Evolutionary conservation across 1,284 basidiomycete genomes (phyloP).

Genomic region (Cryptococcus sp.): DNA sequence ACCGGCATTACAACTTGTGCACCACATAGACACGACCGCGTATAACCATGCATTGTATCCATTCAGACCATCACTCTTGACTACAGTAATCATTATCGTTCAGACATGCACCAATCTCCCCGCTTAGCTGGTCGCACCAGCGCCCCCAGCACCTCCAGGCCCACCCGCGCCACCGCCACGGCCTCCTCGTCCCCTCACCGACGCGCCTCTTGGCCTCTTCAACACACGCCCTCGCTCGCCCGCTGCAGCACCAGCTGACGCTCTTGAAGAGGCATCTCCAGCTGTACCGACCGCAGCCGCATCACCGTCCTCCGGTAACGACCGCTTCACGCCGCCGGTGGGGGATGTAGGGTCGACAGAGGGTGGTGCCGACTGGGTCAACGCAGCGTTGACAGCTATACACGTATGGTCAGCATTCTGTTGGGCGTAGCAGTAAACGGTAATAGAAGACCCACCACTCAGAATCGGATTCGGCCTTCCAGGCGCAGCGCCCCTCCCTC

Average conservation of each 20-base stretch:
- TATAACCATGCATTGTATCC: no score
- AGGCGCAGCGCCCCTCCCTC: constrained; percentile 15
- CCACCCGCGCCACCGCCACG: constrained; percentile 9
- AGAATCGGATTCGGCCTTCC: constrained; percentile 20
- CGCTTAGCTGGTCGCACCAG: neutral
- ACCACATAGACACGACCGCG: no score
- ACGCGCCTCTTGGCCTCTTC: constrained; percentile 29
- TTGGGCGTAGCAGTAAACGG: neutral
- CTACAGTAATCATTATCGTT: no score
- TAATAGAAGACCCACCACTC: constrained; percentile 18
- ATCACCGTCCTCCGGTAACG: constrained; percentile 33
- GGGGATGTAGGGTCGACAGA: constrained; percentile 15
- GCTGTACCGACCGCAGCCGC: constrained; percentile 5
- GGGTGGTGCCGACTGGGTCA: constrained; percentile 14
- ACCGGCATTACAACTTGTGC: no score
- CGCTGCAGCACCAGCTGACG: constrained; percentile 11
- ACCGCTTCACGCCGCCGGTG: constrained; percentile 22
- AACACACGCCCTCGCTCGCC: constrained; percentile 19
- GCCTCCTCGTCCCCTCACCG: constrained; percentile 13
- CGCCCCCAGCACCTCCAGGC: constrained; percentile 3
- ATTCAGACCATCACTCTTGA: no score
- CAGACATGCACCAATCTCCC: no score
- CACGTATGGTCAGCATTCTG: neutral
- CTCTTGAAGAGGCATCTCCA: constrained; percentile 4
- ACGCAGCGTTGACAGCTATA: constrained; percentile 42